Evolutionary conservation across 202 grass and related monocot genomes (phyloP), one percentile per base, ranked within the genome.

Genomic region (Saccharum hybrid): DNA sequence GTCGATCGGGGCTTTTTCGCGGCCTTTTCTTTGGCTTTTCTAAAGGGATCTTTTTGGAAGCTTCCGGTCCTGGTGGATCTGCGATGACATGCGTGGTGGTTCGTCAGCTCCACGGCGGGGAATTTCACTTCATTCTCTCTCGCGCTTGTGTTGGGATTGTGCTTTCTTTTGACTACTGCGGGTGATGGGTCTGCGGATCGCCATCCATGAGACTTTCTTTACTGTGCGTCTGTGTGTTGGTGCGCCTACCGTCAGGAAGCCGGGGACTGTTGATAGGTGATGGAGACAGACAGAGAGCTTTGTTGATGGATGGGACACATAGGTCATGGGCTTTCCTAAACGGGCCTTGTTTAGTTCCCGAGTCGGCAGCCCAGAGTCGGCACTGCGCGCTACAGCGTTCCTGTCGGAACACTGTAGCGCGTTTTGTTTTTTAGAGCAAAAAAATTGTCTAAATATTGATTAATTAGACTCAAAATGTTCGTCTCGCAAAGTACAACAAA

Each of bases 1-100:
- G 21, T 31, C 1, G 30, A 63, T 77, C 68, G 21, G 21, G 14
- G 34, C 6, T 6, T 40, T 65, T 51, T 87, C 15, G n/a, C 5
- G 7, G 31, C 11, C 14, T 71, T 57, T 21, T 22, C 39, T 14
- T 18, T 54, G 41, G 26, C 21, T 86, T 33, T 43, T 81, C n/a
- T 59, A 66, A 78, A 61, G 79, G 18, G 11, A 9, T 49, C 83
- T 83, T 86, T 86, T 86, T 86, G 83, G 88, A 90, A 90, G 62
- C 49, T 83, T 86, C 88, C 61, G 61, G 42, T 78, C 74, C 61
- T 12, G 60, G 51, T 33, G 33, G 34, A 79, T 82, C 68, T 74
- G 67, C 72, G 57, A 65, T 28, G 70, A 39, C n/a, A 26, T 36
- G 31, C 26, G 14, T 5, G 86, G 69, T 68, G 82, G 36, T 68